Conservation (phyloP, 768 basidiomycete species). For the Tulasnella sp. region DNA sequence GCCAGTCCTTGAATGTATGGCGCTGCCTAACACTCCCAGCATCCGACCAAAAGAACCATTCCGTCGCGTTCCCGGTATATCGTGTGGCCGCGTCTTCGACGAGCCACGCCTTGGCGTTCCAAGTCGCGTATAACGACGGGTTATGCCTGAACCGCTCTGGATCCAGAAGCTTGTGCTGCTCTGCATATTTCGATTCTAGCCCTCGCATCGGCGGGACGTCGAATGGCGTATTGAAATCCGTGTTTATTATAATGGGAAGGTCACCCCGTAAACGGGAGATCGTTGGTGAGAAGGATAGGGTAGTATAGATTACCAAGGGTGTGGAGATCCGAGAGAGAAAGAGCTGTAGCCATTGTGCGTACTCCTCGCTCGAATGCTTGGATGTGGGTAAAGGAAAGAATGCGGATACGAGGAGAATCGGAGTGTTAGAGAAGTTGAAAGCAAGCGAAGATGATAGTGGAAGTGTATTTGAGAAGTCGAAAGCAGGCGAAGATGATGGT, state of each 20-base stretch:
- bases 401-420: conserved; percentile 43
- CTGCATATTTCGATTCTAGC: conserved; percentile 29
- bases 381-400: conserved; percentile 42
- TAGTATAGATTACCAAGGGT: conserved; percentile 46
- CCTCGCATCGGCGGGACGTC: conserved; percentile 37
- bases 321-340: conserved; percentile 38
- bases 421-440: conserved; percentile 8
- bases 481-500: conserved; percentile 24
- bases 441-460: conserved; percentile 23
- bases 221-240: conserved; percentile 37
- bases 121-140: conserved; percentile 43
- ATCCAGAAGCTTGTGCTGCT: conserved; percentile 36
- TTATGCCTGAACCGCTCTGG: conserved; percentile 36
- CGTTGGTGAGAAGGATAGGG: conserved; percentile 25
- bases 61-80: conserved; percentile 29
- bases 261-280: conserved; percentile 1
- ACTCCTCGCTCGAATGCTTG: conserved; percentile 40
- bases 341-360: conserved; percentile 35
- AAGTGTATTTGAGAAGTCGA: too few relatives aligned
- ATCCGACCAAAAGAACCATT: conserved; percentile 51
- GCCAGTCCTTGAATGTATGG: conserved; percentile 42
- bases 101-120: conserved; percentile 46
- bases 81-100: conserved; percentile 33
- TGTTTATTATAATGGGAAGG: conserved; percentile 34
- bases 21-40: conserved; percentile 41